A percentile compares a stretch with the other conserved stretches of the same genome.
These are phyloP conservation scores for Schizonepeta tenuifolia DNA, from an alignment of 257 asterid genomes.

Conservation along the genomic window DNA sequence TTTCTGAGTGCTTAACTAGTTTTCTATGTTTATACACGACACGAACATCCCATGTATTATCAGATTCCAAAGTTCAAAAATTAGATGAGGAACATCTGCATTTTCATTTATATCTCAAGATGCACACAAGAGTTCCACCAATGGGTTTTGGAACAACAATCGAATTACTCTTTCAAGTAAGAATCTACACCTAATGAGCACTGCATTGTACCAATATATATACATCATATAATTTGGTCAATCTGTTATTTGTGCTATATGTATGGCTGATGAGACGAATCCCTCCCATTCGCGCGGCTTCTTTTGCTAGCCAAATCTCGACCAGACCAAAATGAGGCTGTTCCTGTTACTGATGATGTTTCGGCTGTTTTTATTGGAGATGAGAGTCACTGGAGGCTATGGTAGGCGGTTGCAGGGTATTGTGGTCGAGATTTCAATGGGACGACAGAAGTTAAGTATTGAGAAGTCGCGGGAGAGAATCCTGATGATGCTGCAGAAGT, in stretches of 20 bases:
- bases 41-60: neutral
- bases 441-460: constrained; percentile 43
- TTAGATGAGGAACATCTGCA: constrained; percentile 14
- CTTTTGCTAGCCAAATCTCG: constrained; percentile 30
- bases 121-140: constrained; percentile 12
- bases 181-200: constrained; percentile 38
- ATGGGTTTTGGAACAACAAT: constrained; percentile 34
- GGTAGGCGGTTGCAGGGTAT: constrained; percentile 42
- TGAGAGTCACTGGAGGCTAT: constrained; percentile 40
- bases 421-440: constrained; percentile 44
- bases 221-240: constrained; percentile 40
- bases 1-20: neutral
- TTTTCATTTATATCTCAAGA: constrained; percentile 23
- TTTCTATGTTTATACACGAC: neutral
- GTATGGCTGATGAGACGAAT: constrained; percentile 21
- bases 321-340: constrained; percentile 29
- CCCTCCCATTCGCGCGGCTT: constrained; percentile 22
- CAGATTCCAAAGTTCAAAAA: constrained; percentile 9
- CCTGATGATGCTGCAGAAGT: constrained; percentile 97
- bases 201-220: constrained; percentile 46
- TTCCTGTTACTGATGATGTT: constrained; percentile 15
- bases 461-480: constrained; percentile 65
- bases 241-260: constrained; percentile 36
- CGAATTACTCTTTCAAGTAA: constrained; percentile 25
- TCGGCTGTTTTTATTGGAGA: constrained; percentile 30